Evolutionary conservation across 208 protist genomes (phyloP), one percentile per base, ranked within the genome.

Genomic region (Tritrichomonas musculus): DNA sequence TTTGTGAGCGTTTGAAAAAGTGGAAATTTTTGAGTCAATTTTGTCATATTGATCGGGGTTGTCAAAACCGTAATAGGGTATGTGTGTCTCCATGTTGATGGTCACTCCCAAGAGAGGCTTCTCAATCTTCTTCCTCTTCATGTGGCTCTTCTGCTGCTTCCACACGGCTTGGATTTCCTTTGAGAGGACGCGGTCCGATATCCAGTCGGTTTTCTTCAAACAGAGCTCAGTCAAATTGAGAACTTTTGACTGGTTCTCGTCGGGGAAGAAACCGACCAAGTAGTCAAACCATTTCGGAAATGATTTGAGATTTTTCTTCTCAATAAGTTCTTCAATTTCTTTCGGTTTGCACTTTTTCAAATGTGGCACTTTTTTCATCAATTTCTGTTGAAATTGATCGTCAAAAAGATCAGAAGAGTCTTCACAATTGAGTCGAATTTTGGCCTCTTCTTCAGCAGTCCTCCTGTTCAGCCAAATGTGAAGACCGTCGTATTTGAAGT

Each of bases 231-330:
- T 50, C 36, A n/a, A 44, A 39, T 13, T 3, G 5, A 60, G 11
- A 57, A 13, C n/a, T 20, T 44, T 57, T 8, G 8, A 9, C 5
- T 39, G 0, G 57, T 53, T 60, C 3, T n/a, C 36, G 4, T 53
- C 47, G 33, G 9, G 0, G 25, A 33, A 39, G 5, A 57, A 55
- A 47, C 20, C 57, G 41, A 14, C n/a, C 39, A 33, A 39, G 44
- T 50, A 53, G 30, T 88, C 77, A 36, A 53, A 88, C 77, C 77
- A 88, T 88, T 44, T 57, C 39, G 77, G 77, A 88, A 88, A 60
- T 9, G 20, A 20, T 49, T 55, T 25, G 2, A 8, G 0, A 50
- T 82, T 25, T n/a, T 47, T n/a, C 30, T 69, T 69, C 64, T 22
- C 17, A 60, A 17, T 17, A 60, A 5, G 53, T 60, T 60, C 53